Percentiles rank a stretch among this genome's conserved stretches.
These are phyloP conservation scores for Ophiobolus disseminans DNA, from an alignment of 2,329 filamentous ascomycete species.

Conservation along the genomic window DNA sequence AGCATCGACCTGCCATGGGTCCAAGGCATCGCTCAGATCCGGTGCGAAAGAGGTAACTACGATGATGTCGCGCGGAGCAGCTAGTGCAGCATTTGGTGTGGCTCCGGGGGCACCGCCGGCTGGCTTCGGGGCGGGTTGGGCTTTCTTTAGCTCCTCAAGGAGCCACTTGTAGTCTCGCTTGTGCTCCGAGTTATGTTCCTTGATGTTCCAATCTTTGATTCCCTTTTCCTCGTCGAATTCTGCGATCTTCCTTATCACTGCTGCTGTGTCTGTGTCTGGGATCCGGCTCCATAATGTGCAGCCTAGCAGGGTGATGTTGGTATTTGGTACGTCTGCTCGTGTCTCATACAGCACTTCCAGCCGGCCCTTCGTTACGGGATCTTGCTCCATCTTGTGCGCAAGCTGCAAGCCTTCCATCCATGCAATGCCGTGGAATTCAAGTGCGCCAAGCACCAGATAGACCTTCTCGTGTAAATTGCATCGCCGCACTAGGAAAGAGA, in stretches of 20 bases:
- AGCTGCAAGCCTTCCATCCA: slow-evolving; percentile 35
- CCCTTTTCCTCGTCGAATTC: slow-evolving; percentile 58
- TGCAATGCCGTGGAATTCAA: slow-evolving; percentile 37
- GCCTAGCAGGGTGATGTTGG: slow-evolving; percentile 60
- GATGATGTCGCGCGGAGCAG: slow-evolving; percentile 44
- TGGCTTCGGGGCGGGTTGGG: slow-evolving; percentile 16
- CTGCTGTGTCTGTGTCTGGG: slow-evolving; percentile 45
- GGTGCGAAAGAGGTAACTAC: slow-evolving; percentile 67
- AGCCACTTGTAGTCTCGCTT: slow-evolving; percentile 61
- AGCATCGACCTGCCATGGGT: slow-evolving; percentile 57
- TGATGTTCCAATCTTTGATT: slow-evolving; percentile 61
- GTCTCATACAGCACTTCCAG: slow-evolving; percentile 56
- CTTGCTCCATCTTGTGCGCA: slow-evolving; percentile 35
- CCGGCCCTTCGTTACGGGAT: slow-evolving; percentile 38
- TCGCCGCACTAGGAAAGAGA: slow-evolving; percentile 37
- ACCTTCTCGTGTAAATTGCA: slow-evolving; percentile 40
- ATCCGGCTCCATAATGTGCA: slow-evolving; percentile 66
- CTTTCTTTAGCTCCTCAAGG: slow-evolving; percentile 43
- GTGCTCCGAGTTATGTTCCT: slow-evolving; percentile 59
- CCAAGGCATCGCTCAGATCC: slow-evolving; percentile 56
- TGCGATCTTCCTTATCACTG: slow-evolving; percentile 56
- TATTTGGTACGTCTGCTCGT: slow-evolving; percentile 51
- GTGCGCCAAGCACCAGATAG: slow-evolving; percentile 35
- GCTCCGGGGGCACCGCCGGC: slow-evolving; percentile 6
- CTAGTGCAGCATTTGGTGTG: slow-evolving; percentile 8